Evolutionary conservation across 768 basidiomycete genomes (phyloP), one percentile per base, ranked within the genome.

Genomic region (Chiua virens): DNA sequence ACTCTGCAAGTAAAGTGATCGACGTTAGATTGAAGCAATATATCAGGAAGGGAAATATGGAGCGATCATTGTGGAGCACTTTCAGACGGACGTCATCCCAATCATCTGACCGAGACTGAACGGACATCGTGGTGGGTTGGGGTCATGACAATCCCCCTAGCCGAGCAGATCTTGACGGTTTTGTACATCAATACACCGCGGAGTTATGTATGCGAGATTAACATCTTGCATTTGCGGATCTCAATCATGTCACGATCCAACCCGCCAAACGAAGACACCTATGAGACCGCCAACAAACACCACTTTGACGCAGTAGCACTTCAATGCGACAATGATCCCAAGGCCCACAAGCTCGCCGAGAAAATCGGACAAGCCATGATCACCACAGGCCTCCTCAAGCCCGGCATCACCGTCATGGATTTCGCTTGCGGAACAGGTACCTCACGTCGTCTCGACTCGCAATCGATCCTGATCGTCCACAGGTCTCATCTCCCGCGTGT

Each of bases 371-470:
- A 43, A 15, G 66, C 62, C 2, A 72, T 78, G 51, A 39, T 54
- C n/a, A 43, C 63, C 34, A 58, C 56, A 3, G 80, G 78, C 54
- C 54, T 70, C 0, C 84, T 90, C 57, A 72, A 82, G 47, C 78
- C 79, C 39, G 75, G 80, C 25, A 60, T 57, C 7, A 89, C 67
- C 7, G 73, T 85, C 17, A 73, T 91, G 76, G 89, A 90, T 57
- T 90, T 79, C 60, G 88, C 88, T 5, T 90, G 88, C 62, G 87
- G 87, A 13, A 79, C 79, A 53, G 88, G 86, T 51, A 20, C 28
- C 43, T 50, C 37, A 15, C 5, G 4, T 5, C 34, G 15, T 34
- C 17, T 15, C 34, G 9, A 34, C 30, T 3, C 7, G 15, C n/a
- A 5, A 10, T 35, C 23, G 15, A 30, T 13, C 15, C 21, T 5